A percentile compares a stretch with the other conserved stretches of the same genome.
These are phyloP conservation scores for Phylloporus arenicola DNA, from an alignment of 768 basidiomycete species.

Conservation along the genomic window DNA sequence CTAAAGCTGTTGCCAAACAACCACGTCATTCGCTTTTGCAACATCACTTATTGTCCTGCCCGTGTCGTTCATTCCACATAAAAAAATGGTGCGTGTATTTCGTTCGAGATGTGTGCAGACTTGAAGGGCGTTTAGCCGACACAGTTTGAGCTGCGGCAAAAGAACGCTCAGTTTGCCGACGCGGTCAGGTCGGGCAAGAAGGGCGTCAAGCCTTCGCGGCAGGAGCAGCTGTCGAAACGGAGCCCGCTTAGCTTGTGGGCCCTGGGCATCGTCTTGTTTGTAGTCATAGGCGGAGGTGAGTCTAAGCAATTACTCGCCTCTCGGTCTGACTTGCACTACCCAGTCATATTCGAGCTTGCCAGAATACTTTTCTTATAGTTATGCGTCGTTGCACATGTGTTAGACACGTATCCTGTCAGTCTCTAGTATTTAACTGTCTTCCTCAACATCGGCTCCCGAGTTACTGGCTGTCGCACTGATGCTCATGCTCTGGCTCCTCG, in stretches of 20 bases:
- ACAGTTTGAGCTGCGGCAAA: slow-evolving; percentile 75
- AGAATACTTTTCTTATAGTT: slow-evolving; percentile 58
- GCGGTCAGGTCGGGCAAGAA: slow-evolving; percentile 73
- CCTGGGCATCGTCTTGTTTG: slow-evolving; percentile 67
- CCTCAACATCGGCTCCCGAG: slow-evolving; percentile 45
- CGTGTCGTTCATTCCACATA: slow-evolving; percentile 28
- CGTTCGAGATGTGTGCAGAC: not conserved
- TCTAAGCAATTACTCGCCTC: not conserved
- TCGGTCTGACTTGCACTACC: slow-evolving; percentile 5
- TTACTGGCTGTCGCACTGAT: slow-evolving; percentile 47
- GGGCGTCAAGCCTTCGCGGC: slow-evolving; percentile 63
- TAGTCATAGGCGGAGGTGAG: slow-evolving; percentile 76
- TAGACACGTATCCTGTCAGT: slow-evolving; percentile 4
- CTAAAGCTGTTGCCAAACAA: slow-evolving; percentile 24
- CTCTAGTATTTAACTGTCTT: slow-evolving; percentile 22
- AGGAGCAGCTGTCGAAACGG: slow-evolving; percentile 63
- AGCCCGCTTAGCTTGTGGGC: slow-evolving; percentile 76
- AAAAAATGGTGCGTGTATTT: slow-evolving; percentile 29
- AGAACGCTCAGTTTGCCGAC: slow-evolving; percentile 75
- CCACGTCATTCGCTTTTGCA: not conserved
- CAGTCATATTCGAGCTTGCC: slow-evolving; percentile 72
- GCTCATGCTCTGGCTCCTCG: slow-evolving; percentile 57
- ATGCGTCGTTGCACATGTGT: slow-evolving; percentile 11
- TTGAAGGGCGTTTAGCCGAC: slow-evolving; percentile 48
- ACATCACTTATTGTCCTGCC: not conserved